Evolutionary conservation across 2,329 filamentous ascomycete genomes (phyloP), one percentile per base, ranked within the genome.

Genomic region (Parastagonospora avenae): DNA sequence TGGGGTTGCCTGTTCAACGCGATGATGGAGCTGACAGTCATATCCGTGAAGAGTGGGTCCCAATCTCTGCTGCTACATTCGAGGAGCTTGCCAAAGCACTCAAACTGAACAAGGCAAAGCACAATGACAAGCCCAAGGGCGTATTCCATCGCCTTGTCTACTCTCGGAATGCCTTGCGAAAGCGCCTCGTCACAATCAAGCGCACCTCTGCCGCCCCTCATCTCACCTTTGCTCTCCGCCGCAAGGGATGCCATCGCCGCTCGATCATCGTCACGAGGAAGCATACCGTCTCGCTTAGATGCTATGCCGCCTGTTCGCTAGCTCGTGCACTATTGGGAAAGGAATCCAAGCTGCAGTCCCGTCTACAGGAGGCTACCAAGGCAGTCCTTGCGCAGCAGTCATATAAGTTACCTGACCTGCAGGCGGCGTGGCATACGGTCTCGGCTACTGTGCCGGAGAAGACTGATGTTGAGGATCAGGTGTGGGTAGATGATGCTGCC

Each of bases 81-180:
- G 19, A n/a, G 3, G 19, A 11, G 10, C 9, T 28, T 12, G 1
- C 16, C 15, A 28, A 16, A 11, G 5, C 15, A 1, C 4, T 4
- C 27, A 12, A 12, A 8, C 1, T 19, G 8, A 16, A 19, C 4
- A 12, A 12, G 12, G 11, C 37, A 28, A 11, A 39, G 16, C 19
- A 24, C 8, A 27, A 12, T 15, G n/a, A 37, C 27, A 36, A 24
- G 2, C 42, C 39, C 11, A 39, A 43, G 8, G 53, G 37, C 2
- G 39, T 52, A 11, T 48, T 40, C 36, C 46, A 52, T 31, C 42
- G 39, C n/a, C 16, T 52, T 42, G 52, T 35, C 16, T 56, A 45
- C 33, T 42, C 29, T 11, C 45, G 42, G 35, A 51, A 36, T 8
- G n/a, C 32, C n/a, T 11, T 36, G 4, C 42, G 38, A 2, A 46